Percentiles rank a stretch among this genome's conserved stretches.
These are phyloP conservation scores for Hirschioporus abietinus DNA, from an alignment of 768 basidiomycete species.

Conservation along the genomic window DNA sequence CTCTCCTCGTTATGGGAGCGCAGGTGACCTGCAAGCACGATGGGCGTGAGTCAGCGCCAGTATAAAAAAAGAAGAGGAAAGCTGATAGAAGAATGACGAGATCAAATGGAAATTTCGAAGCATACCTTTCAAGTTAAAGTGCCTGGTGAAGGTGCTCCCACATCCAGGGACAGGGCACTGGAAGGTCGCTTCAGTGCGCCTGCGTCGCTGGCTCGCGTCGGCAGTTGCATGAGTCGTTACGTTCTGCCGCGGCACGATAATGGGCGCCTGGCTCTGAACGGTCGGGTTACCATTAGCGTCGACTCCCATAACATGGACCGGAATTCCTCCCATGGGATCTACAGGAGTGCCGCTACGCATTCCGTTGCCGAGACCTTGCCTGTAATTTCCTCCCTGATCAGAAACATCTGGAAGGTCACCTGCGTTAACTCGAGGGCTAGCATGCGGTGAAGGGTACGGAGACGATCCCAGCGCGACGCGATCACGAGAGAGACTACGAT, in stretches of 20 bases:
- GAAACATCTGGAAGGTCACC: slow-evolving; percentile 4
- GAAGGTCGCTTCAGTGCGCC: slow-evolving; percentile 88
- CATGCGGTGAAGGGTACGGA: slow-evolving; percentile 14
- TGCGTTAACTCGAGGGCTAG: slow-evolving; percentile 5
- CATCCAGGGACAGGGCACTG: slow-evolving; percentile 78
- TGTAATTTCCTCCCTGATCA: slow-evolving; percentile 8
- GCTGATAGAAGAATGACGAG: slow-evolving; percentile 16
- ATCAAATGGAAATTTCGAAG: slow-evolving; percentile 4
- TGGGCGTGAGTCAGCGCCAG: slow-evolving; percentile 4
- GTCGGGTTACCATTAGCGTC: background rate
- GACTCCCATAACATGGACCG: background rate
- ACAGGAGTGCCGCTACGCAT: slow-evolving; percentile 10
- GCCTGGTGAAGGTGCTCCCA: slow-evolving; percentile 84
- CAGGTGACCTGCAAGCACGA: slow-evolving; percentile 61
- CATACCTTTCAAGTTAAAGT: slow-evolving; percentile 87
- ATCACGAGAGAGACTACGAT: slow-evolving; percentile 22
- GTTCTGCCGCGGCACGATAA: slow-evolving; percentile 59
- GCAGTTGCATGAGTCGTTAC: slow-evolving; percentile 90
- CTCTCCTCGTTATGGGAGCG: slow-evolving; percentile 94
- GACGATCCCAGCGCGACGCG: slow-evolving; percentile 18
- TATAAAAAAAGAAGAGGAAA: slow-evolving; percentile 9
- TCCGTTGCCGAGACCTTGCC: slow-evolving; percentile 15
- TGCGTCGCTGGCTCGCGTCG: slow-evolving; percentile 76
- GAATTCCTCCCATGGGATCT: slow-evolving; percentile 9
- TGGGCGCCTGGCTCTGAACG: background rate